Base-by-base conservation (phyloP, 1,139 yeast species). In the Suhomyces atakaporum region DNA sequence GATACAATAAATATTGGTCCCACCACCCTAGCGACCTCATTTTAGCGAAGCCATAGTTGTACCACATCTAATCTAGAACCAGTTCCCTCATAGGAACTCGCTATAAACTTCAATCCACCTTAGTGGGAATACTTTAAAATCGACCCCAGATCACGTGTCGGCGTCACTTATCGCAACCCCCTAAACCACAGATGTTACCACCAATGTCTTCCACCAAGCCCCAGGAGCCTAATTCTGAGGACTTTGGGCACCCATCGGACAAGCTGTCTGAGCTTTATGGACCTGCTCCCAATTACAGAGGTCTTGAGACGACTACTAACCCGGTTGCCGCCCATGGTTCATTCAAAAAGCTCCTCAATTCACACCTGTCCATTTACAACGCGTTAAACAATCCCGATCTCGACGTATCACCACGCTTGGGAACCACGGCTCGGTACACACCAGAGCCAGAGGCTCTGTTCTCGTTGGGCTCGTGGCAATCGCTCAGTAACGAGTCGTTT, bases 311-410 rank as follows among this genome's bases (percentile, higher is more conserved):
- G n/a, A 6, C 26, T 10, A 24, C 12, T 12, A 24, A 24, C 26
- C 10, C 28, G 19, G 9, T 10, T 14, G 12, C n/a, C 26, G 15
- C 14, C 12, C 26, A 24, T 22, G 29, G 18, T 13, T 38, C 47
- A 20, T 31, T 44, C 30, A 44, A 47, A 37, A 48, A 52, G 33
- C 52, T 69, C 25, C 59, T 69, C 25, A 54, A 55, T 29, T 61
- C 72, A 10, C 72, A 68, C 40, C 66, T 60, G 59, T 66, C 73
- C 2, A 60, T 69, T 19, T 66, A 59, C 44, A 60, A 67, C 42
- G 69, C 63, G 3, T 56, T 69, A 31, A 65, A 58, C 27, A 66
- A 70, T 45, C 75, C 75, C 4, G 73, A 67, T n/a, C 59, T 69
- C 33, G 72, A 68, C 40, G 46, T 57, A 36, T 43, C 58, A 7